Conservation (phyloP, 345 rosid species). For the Isatis tinctoria region DNA sequence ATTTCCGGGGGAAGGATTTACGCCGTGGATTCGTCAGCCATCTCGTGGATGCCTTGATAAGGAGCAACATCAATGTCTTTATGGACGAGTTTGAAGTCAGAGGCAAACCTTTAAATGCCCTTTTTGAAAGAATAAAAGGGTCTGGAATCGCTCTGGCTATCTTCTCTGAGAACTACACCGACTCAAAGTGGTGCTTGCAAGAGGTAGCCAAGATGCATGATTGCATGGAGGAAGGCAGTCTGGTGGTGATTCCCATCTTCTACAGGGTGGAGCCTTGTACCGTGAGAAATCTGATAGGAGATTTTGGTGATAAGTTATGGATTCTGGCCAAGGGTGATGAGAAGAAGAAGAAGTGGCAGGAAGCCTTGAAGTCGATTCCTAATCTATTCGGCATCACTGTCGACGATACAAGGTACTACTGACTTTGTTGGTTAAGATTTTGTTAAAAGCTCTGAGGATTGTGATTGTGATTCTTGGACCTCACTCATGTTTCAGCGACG, state of each 20-base stretch:
- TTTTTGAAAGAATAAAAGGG: neutral
- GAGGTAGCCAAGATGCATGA: conserved; percentile 7
- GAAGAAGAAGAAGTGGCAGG: conserved; percentile 11
- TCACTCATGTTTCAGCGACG: neutral
- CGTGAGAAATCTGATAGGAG: neutral
- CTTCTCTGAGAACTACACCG: neutral
- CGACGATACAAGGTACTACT: conserved; percentile 4
- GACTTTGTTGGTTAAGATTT: too few relatives aligned
- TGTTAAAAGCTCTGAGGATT: too few relatives aligned
- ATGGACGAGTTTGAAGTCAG: neutral
- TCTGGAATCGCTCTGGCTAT: neutral
- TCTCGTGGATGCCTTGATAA: neutral
- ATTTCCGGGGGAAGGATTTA: neutral
- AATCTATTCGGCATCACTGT: neutral
- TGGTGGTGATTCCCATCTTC: conserved; percentile 3
- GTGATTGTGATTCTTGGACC: too few relatives aligned
- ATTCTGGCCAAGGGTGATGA: neutral
- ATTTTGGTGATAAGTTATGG: neutral
- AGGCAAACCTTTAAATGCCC: neutral
- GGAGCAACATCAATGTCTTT: neutral
- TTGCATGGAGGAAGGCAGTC: neutral
- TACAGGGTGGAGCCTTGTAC: neutral
- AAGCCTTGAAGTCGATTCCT: conserved; percentile 13
- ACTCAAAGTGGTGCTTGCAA: neutral
- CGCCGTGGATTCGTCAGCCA: neutral